These are phyloP conservation scores for Nelumbo lutea DNA, from an alignment of 164 flowering plant genomes.

Conservation along the genomic window DNA sequence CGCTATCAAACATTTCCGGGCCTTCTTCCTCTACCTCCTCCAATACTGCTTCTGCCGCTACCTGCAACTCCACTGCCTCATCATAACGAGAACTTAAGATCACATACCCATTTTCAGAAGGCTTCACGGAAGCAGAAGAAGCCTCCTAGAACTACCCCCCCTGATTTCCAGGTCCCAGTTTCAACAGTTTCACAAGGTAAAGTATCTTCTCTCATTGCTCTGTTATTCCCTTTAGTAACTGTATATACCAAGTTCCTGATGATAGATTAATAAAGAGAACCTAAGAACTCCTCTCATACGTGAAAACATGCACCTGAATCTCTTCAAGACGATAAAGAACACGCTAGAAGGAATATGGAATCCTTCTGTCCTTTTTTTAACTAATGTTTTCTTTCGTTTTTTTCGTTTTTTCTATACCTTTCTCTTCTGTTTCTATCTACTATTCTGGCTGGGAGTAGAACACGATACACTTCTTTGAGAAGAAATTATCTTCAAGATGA, in stretches of 20 bases:
- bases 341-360: background rate
- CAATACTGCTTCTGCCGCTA: background rate
- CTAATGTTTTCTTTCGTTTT: background rate
- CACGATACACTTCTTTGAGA: no score
- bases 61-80: slow-evolving; percentile 9
- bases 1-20: slow-evolving; percentile 24
- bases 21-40: slow-evolving; percentile 54
- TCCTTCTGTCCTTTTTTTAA: background rate
- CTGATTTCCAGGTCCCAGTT: slow-evolving; percentile 35
- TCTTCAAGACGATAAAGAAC: background rate
- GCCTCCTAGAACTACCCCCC: slow-evolving; percentile 42
- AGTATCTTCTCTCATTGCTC: background rate
- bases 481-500: no score
- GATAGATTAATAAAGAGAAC: background rate
- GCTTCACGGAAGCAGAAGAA: slow-evolving; percentile 35
- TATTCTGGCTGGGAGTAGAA: no score
- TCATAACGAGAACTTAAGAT: slow-evolving; percentile 26
- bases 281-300: background rate
- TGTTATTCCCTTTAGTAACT: background rate
- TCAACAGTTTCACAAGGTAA: slow-evolving; percentile 10
- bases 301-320: background rate
- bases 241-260: background rate
- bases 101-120: slow-evolving; percentile 52
- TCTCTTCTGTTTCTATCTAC: no score
- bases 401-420: no score